Evolutionary conservation across 768 basidiomycete genomes (phyloP), one percentile per base, ranked within the genome.

Genomic region (Gelatoporia subvermispora): DNA sequence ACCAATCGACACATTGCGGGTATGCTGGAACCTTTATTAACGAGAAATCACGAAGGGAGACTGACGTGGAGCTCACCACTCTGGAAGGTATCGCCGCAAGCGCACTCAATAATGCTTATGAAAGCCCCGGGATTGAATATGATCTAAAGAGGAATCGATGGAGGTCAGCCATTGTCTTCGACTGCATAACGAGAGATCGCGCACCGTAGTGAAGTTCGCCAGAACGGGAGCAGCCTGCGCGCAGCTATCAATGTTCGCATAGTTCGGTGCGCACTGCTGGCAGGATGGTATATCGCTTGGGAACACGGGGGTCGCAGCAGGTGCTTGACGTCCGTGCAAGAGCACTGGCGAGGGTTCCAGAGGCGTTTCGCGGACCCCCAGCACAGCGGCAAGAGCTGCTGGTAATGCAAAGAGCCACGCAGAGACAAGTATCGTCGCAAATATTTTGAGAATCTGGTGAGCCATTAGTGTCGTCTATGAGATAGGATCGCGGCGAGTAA

Each of bases 1-100:
- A 82, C 80, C 84, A 85, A 58, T 85, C 82, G 35, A 79, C 79
- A 50, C 82, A 86, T 68, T 85, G 81, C 34, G 82, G 82, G 64
- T 76, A 74, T 9, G 61, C 64, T 42, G 64, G 28, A 31, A 13
- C 28, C 7, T 13, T 13, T 7, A 13, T 31, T 20, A 24, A 20
- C 20, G 17, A 20, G 4, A 8, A 8, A 4, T 17, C 8, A 22
- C 15, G 24, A 31, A 31, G 28, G 7, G 28, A 13, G 7, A 13
- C 13, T 5, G 28, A 31, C 28, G 31, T 8, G 15, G 28, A 3
- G 43, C 56, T 50, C 18, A 60, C 59, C 52, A 41, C 60, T 61
- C 49, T 72, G 64, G 61, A 75, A 76, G 3, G 74, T 70, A 40
- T 74, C 70, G 3, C 72, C 68, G 58, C 84, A 86, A 4, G 81